A percentile compares a stretch with the other conserved stretches of the same genome.
These are phyloP conservation scores for Annulohypoxylon stygium DNA, from an alignment of 495 filamentous ascomycete genomes.

Conservation along the genomic window DNA sequence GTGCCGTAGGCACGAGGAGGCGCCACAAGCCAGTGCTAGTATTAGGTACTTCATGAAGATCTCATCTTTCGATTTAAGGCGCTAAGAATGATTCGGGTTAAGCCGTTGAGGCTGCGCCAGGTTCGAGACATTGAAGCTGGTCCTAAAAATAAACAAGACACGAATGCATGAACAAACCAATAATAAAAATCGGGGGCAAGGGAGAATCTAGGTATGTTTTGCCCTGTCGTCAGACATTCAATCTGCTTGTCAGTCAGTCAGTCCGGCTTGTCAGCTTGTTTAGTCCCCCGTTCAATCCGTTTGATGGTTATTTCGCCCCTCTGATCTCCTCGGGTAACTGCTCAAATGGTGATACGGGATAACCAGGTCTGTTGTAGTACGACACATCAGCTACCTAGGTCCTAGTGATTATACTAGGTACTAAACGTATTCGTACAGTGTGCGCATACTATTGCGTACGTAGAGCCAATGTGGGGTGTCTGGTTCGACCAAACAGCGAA, in stretches of 20 bases:
- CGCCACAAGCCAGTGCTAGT: too few species aligned
- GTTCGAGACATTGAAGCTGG: background rate
- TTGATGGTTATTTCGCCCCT: background rate
- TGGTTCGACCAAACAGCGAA: constrained; percentile 26
- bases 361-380: background rate
- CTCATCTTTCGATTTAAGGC: background rate
- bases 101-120: constrained; percentile 7
- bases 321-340: background rate
- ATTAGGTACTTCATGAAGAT: background rate
- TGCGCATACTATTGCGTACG: background rate
- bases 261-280: background rate
- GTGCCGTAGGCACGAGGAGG: too few species aligned
- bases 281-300: background rate
- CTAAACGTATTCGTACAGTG: constrained; percentile 6
- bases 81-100: constrained; percentile 5
- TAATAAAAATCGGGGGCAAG: constrained; percentile 1
- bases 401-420: too few species aligned
- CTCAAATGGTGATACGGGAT: background rate
- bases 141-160: constrained; percentile 8
- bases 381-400: background rate
- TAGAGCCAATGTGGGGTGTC: constrained; percentile 27
- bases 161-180: background rate
- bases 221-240: background rate
- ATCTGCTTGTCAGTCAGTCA: background rate
- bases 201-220: background rate